Evolutionary conservation across 1,284 basidiomycete species (phyloP), one percentile per base, ranked within the genome.

Genomic region (Ustilago tritici): DNA sequence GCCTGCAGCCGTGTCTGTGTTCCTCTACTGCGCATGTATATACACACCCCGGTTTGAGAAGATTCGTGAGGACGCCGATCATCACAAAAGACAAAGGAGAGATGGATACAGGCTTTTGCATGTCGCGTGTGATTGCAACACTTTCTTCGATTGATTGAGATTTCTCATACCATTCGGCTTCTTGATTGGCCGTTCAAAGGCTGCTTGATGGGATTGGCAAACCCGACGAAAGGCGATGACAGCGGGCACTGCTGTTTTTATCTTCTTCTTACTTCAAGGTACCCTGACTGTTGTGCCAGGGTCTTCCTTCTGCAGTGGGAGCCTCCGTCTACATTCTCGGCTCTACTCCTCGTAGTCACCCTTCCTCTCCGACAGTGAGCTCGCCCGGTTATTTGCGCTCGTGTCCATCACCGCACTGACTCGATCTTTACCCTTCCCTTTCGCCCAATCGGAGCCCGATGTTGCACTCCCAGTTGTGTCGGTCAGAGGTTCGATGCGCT

Each of bases 401-500:
- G 14, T 32, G 47, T 2, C 14, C 1, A 12, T 50, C 47, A 11
- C 58, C 15, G 23, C 1, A n/a, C 23, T 12, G 4, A 28, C 54
- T 31, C 49, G 49, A 14, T 36, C 31, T 7, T 31, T 49, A 2
- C 40, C 32, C 57, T 9, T 58, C 8, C 50, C 43, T n/a, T 10
- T 34, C 36, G 35, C 12, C 41, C 46, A 53, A 10, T 43, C 47
- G 5, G 31, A 23, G 2, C 36, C 61, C 41, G 4, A 50, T 17
- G 10, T 38, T 2, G 11, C 34, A 4, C 43, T 34, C 12, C 9
- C 17, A 10, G 19, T 54, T 3, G 35, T 28, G 15, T 66, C 64
- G 7, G 32, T 53, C 34, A 72, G 34, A n/a, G 61, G 54, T 23
- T 49, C 55, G 36, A 64, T 38, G 14, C 54, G 40, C 19, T 65